Conservation (phyloP, 176 grass and related monocot genomes). For the Carex myosuroides region DNA sequence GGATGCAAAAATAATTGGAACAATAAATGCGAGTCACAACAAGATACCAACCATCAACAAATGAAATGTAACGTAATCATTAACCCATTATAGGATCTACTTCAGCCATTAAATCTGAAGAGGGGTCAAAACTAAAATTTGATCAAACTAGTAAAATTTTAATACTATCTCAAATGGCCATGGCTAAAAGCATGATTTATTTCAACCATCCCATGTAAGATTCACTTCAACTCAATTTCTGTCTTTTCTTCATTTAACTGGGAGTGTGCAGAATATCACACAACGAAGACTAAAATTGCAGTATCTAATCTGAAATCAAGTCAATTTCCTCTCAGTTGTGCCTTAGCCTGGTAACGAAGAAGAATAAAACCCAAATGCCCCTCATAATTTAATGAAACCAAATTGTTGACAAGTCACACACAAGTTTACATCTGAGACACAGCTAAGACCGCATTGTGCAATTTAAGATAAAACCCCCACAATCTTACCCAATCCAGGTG, state of each 20-base stretch:
- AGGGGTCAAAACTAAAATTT: constrained; percentile 28
- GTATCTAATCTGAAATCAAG: not conserved
- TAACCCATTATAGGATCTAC: not conserved
- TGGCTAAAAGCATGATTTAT: not conserved
- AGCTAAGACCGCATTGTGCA: not conserved
- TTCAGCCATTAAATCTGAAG: not conserved
- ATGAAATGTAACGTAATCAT: constrained; percentile 9
- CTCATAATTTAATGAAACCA: not conserved
- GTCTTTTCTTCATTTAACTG: not conserved
- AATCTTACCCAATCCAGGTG: not conserved
- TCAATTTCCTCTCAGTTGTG: not conserved
- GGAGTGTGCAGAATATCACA: not conserved
- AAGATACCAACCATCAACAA: not conserved
- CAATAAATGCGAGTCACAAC: not conserved
- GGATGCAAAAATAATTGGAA: constrained; percentile 17
- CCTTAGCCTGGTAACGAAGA: not conserved
- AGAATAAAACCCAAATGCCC: constrained; percentile 11
- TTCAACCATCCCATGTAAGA: not conserved
- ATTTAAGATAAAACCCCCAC: constrained; percentile 1
- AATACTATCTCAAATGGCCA: constrained; percentile 11
- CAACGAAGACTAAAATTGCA: not conserved
- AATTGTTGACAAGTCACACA: not conserved
- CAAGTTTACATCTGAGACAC: not conserved
- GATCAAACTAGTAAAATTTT: constrained; percentile 17
- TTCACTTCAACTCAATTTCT: not conserved